Base-by-base conservation (phyloP, 176 grass and related monocot genomes). In the Zoysia japonica region DNA sequence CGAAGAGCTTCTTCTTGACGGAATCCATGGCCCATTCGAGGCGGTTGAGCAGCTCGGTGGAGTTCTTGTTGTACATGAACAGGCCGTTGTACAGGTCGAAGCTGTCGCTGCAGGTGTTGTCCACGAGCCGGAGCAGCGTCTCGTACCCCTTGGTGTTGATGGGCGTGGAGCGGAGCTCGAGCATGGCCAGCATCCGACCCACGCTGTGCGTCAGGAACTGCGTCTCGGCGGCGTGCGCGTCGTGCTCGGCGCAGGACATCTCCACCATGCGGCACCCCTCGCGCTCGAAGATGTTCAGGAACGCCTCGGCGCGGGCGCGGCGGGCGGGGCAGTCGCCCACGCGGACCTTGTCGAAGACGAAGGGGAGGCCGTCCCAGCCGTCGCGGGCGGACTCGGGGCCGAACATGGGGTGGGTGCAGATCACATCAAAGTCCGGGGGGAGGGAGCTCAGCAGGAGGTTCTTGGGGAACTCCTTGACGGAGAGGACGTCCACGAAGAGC, bases 21-120 rank as follows among this genome's bases (percentile, higher is more conserved):
- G 90, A 85, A 50, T 93, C 90, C 79, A 90, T 86, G 39, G 93
- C 93, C 75, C 75, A 71, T 57, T 93, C 90, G 54, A 97, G 85
- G 63, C 90, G 85, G 64, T 97, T 86, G 45, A 97, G 79, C 76
- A 90, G 75, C 57, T 97, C 90, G 1, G 93, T 97, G 3, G 90
- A 93, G 75, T 93, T 93, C 77, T 90, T 93, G 70, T 97, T 97
- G 68, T 97, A 97, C 93, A 97, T 97, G 84, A 97, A 93, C 55
- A 97, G 86, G 11, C 93, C 94, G 47, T 97, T 89, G 79, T 93
- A 97, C 13, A 97, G 94, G 53, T 93, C 91, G 65, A 97, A 97
- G 87, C 94, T 97, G 75, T 97, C 94, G 62, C 86, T 81, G 70
- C 94, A 97, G 15, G 94, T 97, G 87, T 97, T 97, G 37, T 91